Percentiles rank a stretch among this genome's conserved stretches.
phyloP scores from a whole-genome alignment of 1,139 yeast genomes.

The Debaryomyces subglobosus region DNA sequence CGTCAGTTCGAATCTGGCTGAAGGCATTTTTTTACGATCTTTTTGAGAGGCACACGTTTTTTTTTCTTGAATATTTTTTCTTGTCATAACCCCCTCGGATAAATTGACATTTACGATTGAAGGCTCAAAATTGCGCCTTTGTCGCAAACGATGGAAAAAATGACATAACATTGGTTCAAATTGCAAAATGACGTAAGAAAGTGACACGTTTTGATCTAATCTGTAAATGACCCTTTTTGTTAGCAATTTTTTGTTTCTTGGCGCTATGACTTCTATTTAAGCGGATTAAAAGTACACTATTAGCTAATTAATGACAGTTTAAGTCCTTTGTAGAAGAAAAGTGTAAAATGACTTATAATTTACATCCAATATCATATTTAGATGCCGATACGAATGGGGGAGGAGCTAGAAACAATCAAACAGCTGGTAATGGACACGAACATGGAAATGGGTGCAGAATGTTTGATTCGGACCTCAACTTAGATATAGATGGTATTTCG shows the following conservation, averaged over 20 bases:
- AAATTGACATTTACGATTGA: background rate
- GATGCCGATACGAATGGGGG: slow-evolving; percentile 33
- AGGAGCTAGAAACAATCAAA: background rate
- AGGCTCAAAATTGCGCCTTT: background rate
- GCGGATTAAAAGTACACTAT: slow-evolving; percentile 1
- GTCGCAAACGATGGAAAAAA: background rate
- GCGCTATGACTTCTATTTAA: slow-evolving; percentile 8
- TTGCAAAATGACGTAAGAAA: background rate
- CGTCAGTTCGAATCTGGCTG: slow-evolving; percentile 86
- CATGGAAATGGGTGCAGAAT: slow-evolving; percentile 15
- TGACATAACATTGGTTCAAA: background rate
- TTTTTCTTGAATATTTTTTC: background rate
- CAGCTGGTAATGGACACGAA: slow-evolving; percentile 4
- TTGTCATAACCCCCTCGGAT: background rate
- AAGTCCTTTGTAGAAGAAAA: background rate
- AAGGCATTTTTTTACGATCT: slow-evolving; percentile 51
- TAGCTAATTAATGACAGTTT: background rate
- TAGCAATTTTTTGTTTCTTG: slow-evolving; percentile 7
- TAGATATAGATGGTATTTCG: slow-evolving; percentile 33
- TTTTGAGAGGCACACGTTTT: too few relatives aligned
- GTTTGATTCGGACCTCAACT: slow-evolving; percentile 28
- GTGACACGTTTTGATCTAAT: slow-evolving; percentile 3
- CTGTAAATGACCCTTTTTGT: slow-evolving; percentile 1
- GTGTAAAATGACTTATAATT: slow-evolving; percentile 40
- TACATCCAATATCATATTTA: slow-evolving; percentile 49